These are phyloP conservation scores for Hypomyces rosellus DNA, from an alignment of 2,329 filamentous ascomycete species.

Conservation along the genomic window DNA sequence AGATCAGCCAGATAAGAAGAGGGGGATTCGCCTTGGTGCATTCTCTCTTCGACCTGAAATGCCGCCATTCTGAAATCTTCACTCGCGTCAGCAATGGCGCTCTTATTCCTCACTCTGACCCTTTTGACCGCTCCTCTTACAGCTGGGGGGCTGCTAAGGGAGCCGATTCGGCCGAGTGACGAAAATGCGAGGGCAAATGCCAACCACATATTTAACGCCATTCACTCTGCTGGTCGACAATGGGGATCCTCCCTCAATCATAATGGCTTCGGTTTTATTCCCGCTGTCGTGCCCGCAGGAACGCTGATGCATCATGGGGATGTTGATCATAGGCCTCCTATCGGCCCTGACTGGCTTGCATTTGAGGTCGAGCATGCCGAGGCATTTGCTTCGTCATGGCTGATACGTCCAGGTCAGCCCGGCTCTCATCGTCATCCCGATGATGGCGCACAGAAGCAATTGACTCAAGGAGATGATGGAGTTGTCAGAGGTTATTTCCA, in stretches of 20 bases:
- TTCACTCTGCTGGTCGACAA: conserved; percentile 66
- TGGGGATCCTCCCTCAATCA: conserved; percentile 68
- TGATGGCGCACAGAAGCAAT: not conserved
- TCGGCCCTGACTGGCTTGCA: conserved; percentile 62
- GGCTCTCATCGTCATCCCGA: no score
- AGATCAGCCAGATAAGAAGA: no score
- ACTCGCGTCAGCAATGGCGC: not conserved
- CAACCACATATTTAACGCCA: conserved; percentile 63
- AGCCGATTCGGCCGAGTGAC: conserved; percentile 29
- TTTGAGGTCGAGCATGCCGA: conserved; percentile 72
- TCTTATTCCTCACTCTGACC: not conserved
- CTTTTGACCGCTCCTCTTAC: conserved; percentile 2
- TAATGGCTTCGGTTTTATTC: conserved; percentile 69
- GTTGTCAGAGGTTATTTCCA: conserved; percentile 53
- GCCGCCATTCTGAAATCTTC: no score
- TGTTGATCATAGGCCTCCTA: conserved; percentile 35
- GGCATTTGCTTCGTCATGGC: conserved; percentile 45
- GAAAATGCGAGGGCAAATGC: conserved; percentile 44
- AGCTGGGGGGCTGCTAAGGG: not conserved
- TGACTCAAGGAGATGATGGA: conserved; percentile 5
- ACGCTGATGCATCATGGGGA: conserved; percentile 65
- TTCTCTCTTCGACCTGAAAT: no score
- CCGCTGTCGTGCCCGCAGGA: conserved; percentile 57
- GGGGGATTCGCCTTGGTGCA: no score
- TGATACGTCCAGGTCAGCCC: not conserved